phyloP scores from a whole-genome alignment of 495 filamentous ascomycete species.

The Penicillium pulvis region DNA sequence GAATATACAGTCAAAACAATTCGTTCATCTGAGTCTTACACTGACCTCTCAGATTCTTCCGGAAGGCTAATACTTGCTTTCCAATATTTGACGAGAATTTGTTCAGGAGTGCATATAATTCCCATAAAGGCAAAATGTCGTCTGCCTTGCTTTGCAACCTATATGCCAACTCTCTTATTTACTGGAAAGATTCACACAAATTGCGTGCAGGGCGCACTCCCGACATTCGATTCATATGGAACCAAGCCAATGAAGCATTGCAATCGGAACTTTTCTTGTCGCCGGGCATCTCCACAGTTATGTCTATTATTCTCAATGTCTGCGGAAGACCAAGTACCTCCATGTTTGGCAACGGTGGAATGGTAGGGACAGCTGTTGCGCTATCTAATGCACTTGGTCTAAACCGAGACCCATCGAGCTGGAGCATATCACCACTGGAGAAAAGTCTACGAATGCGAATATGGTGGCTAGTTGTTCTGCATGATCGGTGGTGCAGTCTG shows the following conservation, averaged over 20 bases:
- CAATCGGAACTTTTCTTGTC: constrained; percentile 37
- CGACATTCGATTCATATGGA: constrained; percentile 40
- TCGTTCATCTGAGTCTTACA: neutral
- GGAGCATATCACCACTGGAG: constrained; percentile 37
- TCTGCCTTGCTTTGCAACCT: constrained; percentile 37
- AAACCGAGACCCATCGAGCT: constrained; percentile 35
- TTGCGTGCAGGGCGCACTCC: constrained; percentile 24
- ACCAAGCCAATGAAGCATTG: constrained; percentile 34
- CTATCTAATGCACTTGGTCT: constrained; percentile 40
- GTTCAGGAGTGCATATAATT: constrained; percentile 24
- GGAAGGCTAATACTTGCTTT: constrained; percentile 38
- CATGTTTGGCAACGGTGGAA: constrained; percentile 38
- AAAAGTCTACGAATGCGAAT: constrained; percentile 34
- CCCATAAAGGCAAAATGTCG: constrained; percentile 31
- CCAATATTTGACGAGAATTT: constrained; percentile 41
- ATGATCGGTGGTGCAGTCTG: constrained; percentile 45
- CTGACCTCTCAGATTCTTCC: constrained; percentile 31
- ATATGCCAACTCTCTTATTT: constrained; percentile 37
- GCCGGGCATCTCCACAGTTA: constrained; percentile 37
- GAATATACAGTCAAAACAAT: neutral
- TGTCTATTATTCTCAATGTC: constrained; percentile 37
- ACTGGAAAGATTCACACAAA: constrained; percentile 29
- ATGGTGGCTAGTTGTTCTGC: constrained; percentile 44
- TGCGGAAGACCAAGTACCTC: constrained; percentile 39
- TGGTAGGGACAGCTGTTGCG: constrained; percentile 35